phyloP scores from a whole-genome alignment of 2,329 filamentous ascomycete genomes.

The Paraconiothyrium sp. region DNA sequence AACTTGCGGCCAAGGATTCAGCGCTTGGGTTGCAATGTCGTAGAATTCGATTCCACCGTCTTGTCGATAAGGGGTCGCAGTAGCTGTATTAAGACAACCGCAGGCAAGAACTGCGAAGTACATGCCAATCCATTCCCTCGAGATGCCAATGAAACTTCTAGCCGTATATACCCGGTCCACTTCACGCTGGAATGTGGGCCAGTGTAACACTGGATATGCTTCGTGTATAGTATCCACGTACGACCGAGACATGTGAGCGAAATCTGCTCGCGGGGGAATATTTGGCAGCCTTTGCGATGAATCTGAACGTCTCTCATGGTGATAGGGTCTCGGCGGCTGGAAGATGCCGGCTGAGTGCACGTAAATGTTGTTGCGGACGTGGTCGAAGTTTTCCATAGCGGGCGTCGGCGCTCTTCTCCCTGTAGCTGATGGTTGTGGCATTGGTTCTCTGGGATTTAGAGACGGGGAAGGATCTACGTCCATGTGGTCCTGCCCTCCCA shows the following conservation, averaged over 20 bases:
- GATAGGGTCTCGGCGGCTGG: conserved; percentile 74
- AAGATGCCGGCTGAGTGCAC: conserved; percentile 81
- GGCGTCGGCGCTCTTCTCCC: conserved; percentile 66
- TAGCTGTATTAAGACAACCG: conserved; percentile 76
- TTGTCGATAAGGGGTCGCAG: conserved; percentile 64
- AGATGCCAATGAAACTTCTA: conserved; percentile 67
- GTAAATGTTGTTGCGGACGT: conserved; percentile 76
- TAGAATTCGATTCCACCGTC: conserved; percentile 71
- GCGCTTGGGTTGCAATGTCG: conserved; percentile 72
- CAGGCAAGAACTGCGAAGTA: conserved; percentile 87
- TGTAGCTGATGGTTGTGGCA: conserved; percentile 20
- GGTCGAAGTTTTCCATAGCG: conserved; percentile 73
- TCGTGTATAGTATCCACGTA: conserved; percentile 82
- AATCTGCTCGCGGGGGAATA: conserved; percentile 74
- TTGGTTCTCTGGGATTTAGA: conserved; percentile 55
- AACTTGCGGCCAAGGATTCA: conserved; percentile 85
- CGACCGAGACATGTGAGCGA: conserved; percentile 76
- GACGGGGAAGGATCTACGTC: conserved; percentile 50
- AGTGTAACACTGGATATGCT: conserved; percentile 86
- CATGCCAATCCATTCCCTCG: conserved; percentile 78
- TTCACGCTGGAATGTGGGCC: conserved; percentile 80
- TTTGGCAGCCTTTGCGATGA: conserved; percentile 64
- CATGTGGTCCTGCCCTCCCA: conserved; percentile 60
- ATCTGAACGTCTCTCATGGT: conserved; percentile 54
- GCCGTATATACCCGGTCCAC: conserved; percentile 80